These are phyloP conservation scores for Colletotrichum orchidophilum DNA, from an alignment of 2,329 filamentous ascomycete genomes.

Conservation along the genomic window DNA sequence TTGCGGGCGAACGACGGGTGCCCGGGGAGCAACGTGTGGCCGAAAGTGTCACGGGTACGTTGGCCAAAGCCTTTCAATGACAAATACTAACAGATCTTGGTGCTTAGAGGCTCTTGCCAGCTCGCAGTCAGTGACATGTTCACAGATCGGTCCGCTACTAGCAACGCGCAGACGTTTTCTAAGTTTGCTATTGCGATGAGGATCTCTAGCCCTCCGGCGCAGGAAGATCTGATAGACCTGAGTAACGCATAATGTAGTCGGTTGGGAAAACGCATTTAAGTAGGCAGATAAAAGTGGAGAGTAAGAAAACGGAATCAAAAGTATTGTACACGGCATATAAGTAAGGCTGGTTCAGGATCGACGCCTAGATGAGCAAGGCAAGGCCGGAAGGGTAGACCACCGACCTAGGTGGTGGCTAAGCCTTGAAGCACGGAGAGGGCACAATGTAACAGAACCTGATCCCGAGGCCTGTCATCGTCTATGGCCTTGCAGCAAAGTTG, in stretches of 20 bases:
- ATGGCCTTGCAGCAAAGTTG: background rate
- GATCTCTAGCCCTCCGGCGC: background rate
- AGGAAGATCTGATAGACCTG: conserved; percentile 3
- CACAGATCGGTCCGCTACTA: background rate
- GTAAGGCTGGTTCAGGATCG: background rate
- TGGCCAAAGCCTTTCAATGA: background rate
- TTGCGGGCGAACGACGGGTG: background rate
- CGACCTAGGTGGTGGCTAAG: background rate
- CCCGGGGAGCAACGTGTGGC: background rate
- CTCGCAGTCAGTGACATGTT: too few species aligned
- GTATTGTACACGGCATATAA: background rate
- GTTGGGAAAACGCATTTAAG: background rate
- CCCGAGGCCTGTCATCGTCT: background rate
- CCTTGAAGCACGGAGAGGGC: background rate
- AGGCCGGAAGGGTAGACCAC: background rate
- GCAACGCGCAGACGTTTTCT: background rate
- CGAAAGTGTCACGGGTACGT: background rate
- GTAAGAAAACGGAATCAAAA: background rate
- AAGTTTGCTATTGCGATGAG: background rate
- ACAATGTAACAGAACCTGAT: background rate
- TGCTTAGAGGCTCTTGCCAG: background rate
- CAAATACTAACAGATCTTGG: background rate
- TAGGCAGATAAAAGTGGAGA: background rate
- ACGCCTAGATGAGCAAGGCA: background rate
- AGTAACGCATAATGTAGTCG: background rate